Base-by-base conservation (phyloP, 2,329 filamentous ascomycete genomes). In the Colletotrichum orchidophilum region DNA sequence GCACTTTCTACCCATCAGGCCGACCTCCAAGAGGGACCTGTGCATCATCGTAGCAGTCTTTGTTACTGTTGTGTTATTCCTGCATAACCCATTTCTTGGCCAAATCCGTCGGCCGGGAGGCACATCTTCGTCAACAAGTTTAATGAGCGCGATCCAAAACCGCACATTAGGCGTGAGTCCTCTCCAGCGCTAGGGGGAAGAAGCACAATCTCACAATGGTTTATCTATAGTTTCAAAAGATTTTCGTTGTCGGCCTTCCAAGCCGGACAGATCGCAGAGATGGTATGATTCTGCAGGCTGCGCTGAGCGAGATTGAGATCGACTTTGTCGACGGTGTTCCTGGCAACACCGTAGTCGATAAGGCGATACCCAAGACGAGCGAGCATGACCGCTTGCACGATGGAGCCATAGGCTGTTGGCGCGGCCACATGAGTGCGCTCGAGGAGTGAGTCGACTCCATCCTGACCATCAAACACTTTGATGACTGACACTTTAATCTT, bases 231-330 rank as follows among this genome's bases (percentile, higher is more conserved):
- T 89, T 89, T 72, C 79, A 86, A 39, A 81, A 86, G 63, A 85
- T 89, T 18, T 83, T 88, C 72, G 85, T 87, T 27, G 82, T 90
- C 55, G 87, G 85, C 57, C 81, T 89, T 6, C 84, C 86, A 1
- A 80, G 81, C 24, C 79, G 87, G 4, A 85, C 82, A 26, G 87
- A 90, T 73, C 83, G 86, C 11, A 82, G 85, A 53, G 86, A 89
- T 78, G 80, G 83, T 2, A 83, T 89, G 75, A 79, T 81, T 1
- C 78, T 88, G 7, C 83, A 84, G 2, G 85, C 85, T 1, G 81
- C 83, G 1, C 79, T 86, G 7, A 86, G 80, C 29, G 81, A 81
- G 13, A 75, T 89, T 8, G 75, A 80, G 0, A 75, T 88, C 29
- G 81, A 82, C 1, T 88, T 84, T 75, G 75, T 87, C 1, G 81